phyloP scores from a whole-genome alignment of 2,329 filamentous ascomycete genomes.

The Hortaea werneckii region DNA sequence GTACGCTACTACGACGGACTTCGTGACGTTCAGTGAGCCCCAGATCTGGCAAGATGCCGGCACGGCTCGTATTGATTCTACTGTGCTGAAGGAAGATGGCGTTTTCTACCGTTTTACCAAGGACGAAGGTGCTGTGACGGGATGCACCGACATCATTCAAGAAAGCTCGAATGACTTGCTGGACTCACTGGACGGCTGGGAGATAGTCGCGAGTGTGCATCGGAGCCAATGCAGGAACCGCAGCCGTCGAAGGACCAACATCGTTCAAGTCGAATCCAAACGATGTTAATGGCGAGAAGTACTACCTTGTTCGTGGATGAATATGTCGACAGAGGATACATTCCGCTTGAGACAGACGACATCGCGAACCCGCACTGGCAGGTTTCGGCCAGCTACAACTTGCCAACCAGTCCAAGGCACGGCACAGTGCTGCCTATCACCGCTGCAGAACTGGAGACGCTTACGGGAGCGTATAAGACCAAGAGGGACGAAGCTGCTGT shows the following conservation, averaged over 20 bases:
- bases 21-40: constrained; percentile 40
- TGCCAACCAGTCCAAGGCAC: constrained; percentile 43
- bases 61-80: constrained; percentile 44
- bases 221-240: constrained; percentile 39
- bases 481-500: neutral
- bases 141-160: constrained; percentile 46
- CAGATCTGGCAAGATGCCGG: constrained; percentile 44
- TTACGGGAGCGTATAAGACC: neutral
- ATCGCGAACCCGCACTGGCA: constrained; percentile 41
- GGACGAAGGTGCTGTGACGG: constrained; percentile 40
- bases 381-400: constrained; percentile 35
- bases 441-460: constrained; percentile 30
- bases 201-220: constrained; percentile 39
- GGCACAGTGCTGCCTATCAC: constrained; percentile 46
- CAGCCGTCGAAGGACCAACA: constrained; percentile 43
- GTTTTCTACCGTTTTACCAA: constrained; percentile 47
- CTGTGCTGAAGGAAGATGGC: constrained; percentile 35
- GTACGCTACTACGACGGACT: constrained; percentile 42
- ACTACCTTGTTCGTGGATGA: constrained; percentile 49
- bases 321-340: constrained; percentile 42
- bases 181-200: constrained; percentile 35
- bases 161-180: constrained; percentile 38
- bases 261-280: constrained; percentile 41
- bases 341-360: constrained; percentile 43
- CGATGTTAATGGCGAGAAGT: constrained; percentile 44